These are phyloP conservation scores for Fusarium multiceps DNA, from an alignment of 2,329 filamentous ascomycete species.

Conservation along the genomic window DNA sequence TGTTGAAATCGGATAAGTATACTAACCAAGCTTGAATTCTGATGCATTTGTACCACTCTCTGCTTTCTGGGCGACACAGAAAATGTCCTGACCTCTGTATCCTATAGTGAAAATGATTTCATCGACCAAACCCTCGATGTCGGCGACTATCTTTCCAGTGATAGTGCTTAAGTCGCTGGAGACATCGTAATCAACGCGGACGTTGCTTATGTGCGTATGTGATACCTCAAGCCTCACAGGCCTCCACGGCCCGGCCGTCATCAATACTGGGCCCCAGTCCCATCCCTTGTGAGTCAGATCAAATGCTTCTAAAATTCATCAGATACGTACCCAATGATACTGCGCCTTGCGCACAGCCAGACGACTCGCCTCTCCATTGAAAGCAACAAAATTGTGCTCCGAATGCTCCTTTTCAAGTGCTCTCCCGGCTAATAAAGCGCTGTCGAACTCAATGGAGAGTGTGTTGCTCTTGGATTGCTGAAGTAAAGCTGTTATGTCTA, in stretches of 20 bases:
- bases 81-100: neutral
- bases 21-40: neutral
- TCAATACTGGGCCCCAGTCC: conserved; percentile 75
- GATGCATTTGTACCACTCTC: neutral
- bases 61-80: neutral
- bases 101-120: neutral
- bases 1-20: neutral
- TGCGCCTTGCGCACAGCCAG: conserved; percentile 68
- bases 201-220: conserved; percentile 65
- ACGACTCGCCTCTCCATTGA: conserved; percentile 50
- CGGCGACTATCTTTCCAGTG: neutral
- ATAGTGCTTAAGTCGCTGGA: neutral
- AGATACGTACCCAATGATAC: conserved; percentile 65
- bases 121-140: neutral
- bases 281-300: conserved; percentile 57
- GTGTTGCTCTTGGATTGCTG: neutral
- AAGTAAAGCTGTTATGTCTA: neutral
- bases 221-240: conserved; percentile 72
- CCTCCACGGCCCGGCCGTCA: conserved; percentile 74
- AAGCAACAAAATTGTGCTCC: neutral
- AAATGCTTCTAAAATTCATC: neutral
- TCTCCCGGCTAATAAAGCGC: conserved; percentile 1
- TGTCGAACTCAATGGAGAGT: neutral
- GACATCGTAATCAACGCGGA: conserved; percentile 53
- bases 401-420: conserved; percentile 1